A percentile compares a stretch with the other conserved stretches of the same genome.
Evolutionary conservation across 805 yeast genomes (phyloP).

Genomic region (Brettanomyces custersianus): DNA sequence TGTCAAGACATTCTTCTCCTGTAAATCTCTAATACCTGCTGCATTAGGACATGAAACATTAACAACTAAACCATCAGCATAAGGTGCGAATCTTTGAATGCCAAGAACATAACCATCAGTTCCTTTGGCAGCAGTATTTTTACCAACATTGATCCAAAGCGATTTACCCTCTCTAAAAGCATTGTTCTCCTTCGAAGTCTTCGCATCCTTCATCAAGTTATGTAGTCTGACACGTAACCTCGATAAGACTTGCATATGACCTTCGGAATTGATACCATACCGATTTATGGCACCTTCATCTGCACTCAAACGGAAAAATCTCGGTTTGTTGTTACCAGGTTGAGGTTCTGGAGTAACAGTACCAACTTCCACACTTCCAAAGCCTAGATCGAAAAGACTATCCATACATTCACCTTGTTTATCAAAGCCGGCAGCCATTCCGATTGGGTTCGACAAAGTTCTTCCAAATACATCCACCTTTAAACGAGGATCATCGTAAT

Average conservation of each 20-base stretch:
- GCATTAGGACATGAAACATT: slow-evolving; percentile 95
- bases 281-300: slow-evolving; percentile 92
- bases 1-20: slow-evolving; percentile 65
- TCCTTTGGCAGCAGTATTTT: slow-evolving; percentile 88
- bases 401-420: slow-evolving; percentile 91
- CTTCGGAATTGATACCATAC: slow-evolving; percentile 90
- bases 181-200: slow-evolving; percentile 10
- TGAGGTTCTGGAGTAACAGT: slow-evolving; percentile 90
- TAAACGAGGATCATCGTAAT: slow-evolving; percentile 41
- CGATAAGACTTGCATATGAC: slow-evolving; percentile 67
- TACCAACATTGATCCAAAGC: slow-evolving; percentile 81
- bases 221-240: slow-evolving; percentile 59
- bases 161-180: slow-evolving; percentile 56
- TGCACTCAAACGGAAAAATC: slow-evolving; percentile 76
- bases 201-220: slow-evolving; percentile 21
- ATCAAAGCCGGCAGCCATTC: slow-evolving; percentile 94
- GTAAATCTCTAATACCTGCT: slow-evolving; percentile 86
- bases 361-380: slow-evolving; percentile 87
- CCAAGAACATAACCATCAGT: slow-evolving; percentile 79
- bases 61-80: slow-evolving; percentile 82
- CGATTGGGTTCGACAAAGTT: slow-evolving; percentile 65
- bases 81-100: slow-evolving; percentile 69
- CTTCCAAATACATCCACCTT: slow-evolving; percentile 59
- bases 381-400: slow-evolving; percentile 66
- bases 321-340: slow-evolving; percentile 89